Evolutionary conservation across 2,329 filamentous ascomycete species (phyloP).

Genomic region (Diaporthe helianthi): DNA sequence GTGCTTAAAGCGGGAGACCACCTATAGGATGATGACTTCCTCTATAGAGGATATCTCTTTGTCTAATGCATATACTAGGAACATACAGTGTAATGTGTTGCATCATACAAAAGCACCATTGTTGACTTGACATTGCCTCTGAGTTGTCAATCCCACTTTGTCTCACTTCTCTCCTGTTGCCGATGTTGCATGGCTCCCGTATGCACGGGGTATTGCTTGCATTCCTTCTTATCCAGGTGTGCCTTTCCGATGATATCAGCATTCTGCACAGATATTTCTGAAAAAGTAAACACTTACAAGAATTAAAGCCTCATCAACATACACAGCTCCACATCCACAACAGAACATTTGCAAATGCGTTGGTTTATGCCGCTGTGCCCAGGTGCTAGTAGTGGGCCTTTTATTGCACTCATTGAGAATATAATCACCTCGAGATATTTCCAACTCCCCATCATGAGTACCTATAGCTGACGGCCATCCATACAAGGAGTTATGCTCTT

Average conservation of each 20-base stretch:
- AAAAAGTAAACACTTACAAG: neutral
- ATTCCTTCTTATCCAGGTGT: neutral
- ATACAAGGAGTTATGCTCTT: neutral
- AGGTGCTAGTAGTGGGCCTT: neutral
- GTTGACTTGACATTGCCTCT: neutral
- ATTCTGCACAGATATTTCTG: neutral
- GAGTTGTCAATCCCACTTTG: fast-evolving
- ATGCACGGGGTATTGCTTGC: neutral
- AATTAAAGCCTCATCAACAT: neutral
- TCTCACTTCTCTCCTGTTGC: neutral
- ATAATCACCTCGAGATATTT: neutral
- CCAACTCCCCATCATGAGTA: neutral
- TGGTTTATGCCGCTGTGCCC: neutral
- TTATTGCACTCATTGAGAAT: slow-evolving; percentile 2
- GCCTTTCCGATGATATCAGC: neutral
- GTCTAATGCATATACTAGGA: neutral
- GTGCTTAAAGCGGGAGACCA: no score
- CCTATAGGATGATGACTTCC: neutral
- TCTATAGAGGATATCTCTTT: neutral
- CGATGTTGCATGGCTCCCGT: neutral
- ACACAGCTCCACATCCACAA: slow-evolving; percentile 2
- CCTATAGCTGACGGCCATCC: neutral
- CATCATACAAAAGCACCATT: neutral
- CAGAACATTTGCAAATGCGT: neutral
- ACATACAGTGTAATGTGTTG: neutral